Percentiles rank a stretch among this genome's conserved stretches.
Evolutionary conservation across 441 rosid species (phyloP).

Genomic region (Arabidopsis lyrata): DNA sequence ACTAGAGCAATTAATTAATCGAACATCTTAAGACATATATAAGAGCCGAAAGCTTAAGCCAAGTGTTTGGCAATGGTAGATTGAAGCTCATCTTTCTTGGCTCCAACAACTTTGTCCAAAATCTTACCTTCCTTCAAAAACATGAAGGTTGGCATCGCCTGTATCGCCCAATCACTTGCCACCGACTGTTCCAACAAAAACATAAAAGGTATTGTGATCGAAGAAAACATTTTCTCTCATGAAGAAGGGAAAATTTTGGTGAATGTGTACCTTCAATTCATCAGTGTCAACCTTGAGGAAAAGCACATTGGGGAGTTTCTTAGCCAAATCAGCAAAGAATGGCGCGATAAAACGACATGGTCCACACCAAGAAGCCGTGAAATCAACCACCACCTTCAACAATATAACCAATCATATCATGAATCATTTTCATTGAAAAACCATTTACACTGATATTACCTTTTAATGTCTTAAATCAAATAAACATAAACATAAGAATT

Average conservation of each 20-base stretch:
- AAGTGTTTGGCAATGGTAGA: conserved; percentile 68
- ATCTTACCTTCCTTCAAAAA: conserved; percentile 79
- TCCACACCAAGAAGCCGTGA: conserved; percentile 95
- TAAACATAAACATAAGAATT: not conserved
- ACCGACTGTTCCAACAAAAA: conserved; percentile 59
- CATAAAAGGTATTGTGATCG: not conserved
- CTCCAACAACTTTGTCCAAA: conserved; percentile 88
- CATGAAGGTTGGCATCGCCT: conserved; percentile 93
- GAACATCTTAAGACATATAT: no score
- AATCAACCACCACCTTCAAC: conserved; percentile 79
- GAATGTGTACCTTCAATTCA: conserved; percentile 71
- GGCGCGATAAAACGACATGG: conserved; percentile 91
- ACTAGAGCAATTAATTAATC: no score
- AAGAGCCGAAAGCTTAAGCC: conserved; percentile 37
- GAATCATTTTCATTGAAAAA: not conserved
- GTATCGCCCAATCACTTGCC: conserved; percentile 84
- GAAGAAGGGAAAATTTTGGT: not conserved
- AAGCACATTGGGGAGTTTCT: conserved; percentile 61
- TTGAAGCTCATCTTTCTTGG: conserved; percentile 79
- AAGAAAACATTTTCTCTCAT: not conserved
- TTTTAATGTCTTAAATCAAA: not conserved
- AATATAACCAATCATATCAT: conserved; percentile 8
- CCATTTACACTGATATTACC: not conserved
- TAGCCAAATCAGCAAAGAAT: conserved; percentile 79
- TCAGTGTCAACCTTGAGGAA: conserved; percentile 93